phyloP scores from a whole-genome alignment of 2,329 filamentous ascomycete genomes.

The Ophiostoma angusticollis region DNA sequence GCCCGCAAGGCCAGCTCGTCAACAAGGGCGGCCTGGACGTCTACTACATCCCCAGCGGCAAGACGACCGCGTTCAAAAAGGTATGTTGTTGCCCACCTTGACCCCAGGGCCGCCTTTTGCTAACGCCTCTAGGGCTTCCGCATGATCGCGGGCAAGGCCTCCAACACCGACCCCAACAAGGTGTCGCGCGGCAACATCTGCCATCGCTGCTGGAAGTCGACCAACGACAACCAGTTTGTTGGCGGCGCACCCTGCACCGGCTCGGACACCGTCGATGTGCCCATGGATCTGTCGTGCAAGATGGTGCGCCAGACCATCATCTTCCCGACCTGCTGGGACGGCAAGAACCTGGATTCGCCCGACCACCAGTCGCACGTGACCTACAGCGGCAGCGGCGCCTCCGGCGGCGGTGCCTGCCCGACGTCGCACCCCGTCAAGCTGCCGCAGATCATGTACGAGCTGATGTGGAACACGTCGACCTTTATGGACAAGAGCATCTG shows the following conservation, averaged over 20 bases:
- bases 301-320: constrained; percentile 28
- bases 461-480: constrained; percentile 32
- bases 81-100: no score
- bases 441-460: constrained; percentile 36
- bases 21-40: constrained; percentile 32
- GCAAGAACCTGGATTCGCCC: constrained; percentile 29
- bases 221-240: constrained; percentile 32
- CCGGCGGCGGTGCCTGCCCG: constrained; percentile 34
- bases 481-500: constrained; percentile 30
- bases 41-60: constrained; percentile 32
- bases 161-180: constrained; percentile 28
- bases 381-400: constrained; percentile 33
- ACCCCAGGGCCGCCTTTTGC: background rate
- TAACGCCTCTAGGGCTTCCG: constrained; percentile 27
- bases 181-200: constrained; percentile 29
- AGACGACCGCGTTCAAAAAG: constrained; percentile 29
- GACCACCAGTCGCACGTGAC: constrained; percentile 24
- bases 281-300: constrained; percentile 18
- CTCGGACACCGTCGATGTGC: constrained; percentile 36
- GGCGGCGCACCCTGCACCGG: constrained; percentile 37
- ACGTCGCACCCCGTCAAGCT: constrained; percentile 32
- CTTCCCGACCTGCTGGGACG: constrained; percentile 38
- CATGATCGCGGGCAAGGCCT: constrained; percentile 32
- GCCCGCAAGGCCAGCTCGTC: constrained; percentile 29
- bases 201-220: constrained; percentile 34